Percentiles rank a stretch among this genome's conserved stretches.
Conservation (phyloP, 345 rosid genomes). For the Citrus unshiu region DNA sequence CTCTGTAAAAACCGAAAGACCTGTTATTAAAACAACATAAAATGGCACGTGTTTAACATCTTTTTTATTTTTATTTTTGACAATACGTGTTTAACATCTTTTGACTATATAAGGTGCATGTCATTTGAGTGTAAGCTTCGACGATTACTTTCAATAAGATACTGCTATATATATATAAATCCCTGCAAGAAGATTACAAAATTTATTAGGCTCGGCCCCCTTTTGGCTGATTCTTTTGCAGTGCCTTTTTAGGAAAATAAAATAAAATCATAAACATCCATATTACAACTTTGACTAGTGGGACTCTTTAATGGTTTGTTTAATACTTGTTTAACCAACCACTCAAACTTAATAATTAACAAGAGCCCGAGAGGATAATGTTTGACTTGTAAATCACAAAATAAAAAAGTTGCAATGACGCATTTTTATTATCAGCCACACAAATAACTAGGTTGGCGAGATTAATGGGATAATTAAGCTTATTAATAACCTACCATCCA, state of each 20-base stretch:
- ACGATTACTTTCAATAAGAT: background rate
- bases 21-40: too few relatives aligned
- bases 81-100: background rate
- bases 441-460: background rate
- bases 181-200: too few relatives aligned
- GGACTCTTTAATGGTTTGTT: slow-evolving; percentile 4
- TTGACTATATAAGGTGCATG: background rate
- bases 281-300: slow-evolving; percentile 11
- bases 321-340: slow-evolving; percentile 23
- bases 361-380: slow-evolving; percentile 26
- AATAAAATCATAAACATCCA: slow-evolving; percentile 7
- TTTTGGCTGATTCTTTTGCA: background rate
- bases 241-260: background rate
- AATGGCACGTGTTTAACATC: background rate
- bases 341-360: slow-evolving; percentile 14
- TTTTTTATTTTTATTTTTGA: background rate
- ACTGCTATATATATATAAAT: background rate
- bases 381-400: slow-evolving; percentile 12
- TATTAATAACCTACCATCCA: slow-evolving; percentile 22
- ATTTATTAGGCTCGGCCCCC: background rate
- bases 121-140: background rate
- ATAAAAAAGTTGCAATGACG: background rate
- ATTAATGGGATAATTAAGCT: slow-evolving; percentile 8
- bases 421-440: slow-evolving; percentile 25
- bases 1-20: too few relatives aligned